Conservation (phyloP, 2,329 filamentous ascomycete species). For the Malbranchea cinnamomea region DNA sequence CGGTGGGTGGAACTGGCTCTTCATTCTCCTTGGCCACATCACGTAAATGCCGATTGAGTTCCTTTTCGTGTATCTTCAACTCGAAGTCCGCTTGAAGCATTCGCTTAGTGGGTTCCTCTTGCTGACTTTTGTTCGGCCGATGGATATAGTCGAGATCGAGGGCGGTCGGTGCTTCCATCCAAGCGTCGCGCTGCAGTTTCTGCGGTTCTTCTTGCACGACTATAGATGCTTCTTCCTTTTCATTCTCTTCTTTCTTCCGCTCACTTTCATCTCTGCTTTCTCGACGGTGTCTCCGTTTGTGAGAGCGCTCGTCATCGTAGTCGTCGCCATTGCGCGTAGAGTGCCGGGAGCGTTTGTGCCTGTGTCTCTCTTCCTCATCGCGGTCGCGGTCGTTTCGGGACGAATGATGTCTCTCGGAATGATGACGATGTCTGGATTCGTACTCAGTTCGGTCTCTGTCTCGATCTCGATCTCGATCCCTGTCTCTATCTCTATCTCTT, state of each 20-base stretch:
- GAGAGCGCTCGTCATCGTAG: constrained; percentile 30
- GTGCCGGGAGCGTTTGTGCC: constrained; percentile 50
- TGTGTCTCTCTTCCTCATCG: constrained; percentile 37
- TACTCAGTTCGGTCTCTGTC: constrained; percentile 15
- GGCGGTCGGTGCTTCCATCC: constrained; percentile 83
- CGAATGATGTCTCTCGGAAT: constrained; percentile 25
- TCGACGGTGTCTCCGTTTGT: constrained; percentile 32
- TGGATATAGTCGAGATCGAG: constrained; percentile 65
- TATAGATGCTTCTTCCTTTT: constrained; percentile 1
- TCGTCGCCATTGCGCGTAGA: constrained; percentile 36
- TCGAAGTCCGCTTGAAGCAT: constrained; percentile 44
- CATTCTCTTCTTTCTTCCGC: constrained; percentile 3
- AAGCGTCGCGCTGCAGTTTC: constrained; percentile 57
- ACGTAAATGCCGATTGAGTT: constrained; percentile 60
- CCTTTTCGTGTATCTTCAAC: constrained; percentile 60
- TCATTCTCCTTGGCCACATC: constrained; percentile 45
- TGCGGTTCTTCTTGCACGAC: constrained; percentile 32
- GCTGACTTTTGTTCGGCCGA: constrained; percentile 44
- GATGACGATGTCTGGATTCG: constrained; percentile 26
- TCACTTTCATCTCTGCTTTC: constrained; percentile 30
- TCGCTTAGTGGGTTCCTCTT: constrained; percentile 28
- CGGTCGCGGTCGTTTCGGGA: constrained; percentile 26
- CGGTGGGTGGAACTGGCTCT: constrained; percentile 18
- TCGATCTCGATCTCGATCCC: constrained; percentile 26
- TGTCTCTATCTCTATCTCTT: constrained; percentile 15